Evolutionary conservation across 1,284 basidiomycete species (phyloP).

Genomic region (Naganishia cerealis): DNA sequence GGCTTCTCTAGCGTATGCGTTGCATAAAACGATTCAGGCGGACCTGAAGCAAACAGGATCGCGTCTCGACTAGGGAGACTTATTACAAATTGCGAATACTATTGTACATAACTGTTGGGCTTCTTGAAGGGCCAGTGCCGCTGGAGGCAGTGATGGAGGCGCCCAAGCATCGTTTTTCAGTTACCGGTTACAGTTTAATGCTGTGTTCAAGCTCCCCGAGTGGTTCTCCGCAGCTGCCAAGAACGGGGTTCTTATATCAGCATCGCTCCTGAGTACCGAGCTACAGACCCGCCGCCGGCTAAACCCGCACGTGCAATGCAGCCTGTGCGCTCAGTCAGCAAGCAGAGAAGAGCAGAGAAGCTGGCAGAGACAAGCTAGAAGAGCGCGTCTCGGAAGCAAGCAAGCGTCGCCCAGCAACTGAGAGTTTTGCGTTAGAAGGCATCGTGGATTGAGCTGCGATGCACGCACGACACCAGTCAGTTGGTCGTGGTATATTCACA

Average conservation of each 20-base stretch:
- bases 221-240: conserved; percentile 13
- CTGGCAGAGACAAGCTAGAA: background rate
- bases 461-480: no score
- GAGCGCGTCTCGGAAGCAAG: background rate
- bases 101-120: background rate
- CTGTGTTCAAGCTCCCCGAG: background rate
- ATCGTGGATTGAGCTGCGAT: no score
- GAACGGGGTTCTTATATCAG: conserved; percentile 2
- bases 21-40: conserved; percentile 43
- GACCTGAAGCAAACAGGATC: conserved; percentile 35
- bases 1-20: conserved; percentile 41
- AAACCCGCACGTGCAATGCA: background rate
- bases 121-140: background rate
- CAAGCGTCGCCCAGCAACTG: no score
- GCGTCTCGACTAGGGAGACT: conserved; percentile 22
- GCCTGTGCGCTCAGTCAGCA: no score
- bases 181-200: background rate
- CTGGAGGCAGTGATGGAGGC: no score
- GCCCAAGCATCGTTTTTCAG: background rate
- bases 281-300: background rate
- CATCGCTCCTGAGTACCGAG: background rate
- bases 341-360: background rate
- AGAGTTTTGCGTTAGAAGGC: no score
- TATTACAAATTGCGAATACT: background rate
- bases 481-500: no score